Percentiles rank a stretch among this genome's conserved stretches.
These are phyloP conservation scores for Pascua sp. DNA, from an alignment of 1,284 basidiomycete species.

Conservation along the genomic window DNA sequence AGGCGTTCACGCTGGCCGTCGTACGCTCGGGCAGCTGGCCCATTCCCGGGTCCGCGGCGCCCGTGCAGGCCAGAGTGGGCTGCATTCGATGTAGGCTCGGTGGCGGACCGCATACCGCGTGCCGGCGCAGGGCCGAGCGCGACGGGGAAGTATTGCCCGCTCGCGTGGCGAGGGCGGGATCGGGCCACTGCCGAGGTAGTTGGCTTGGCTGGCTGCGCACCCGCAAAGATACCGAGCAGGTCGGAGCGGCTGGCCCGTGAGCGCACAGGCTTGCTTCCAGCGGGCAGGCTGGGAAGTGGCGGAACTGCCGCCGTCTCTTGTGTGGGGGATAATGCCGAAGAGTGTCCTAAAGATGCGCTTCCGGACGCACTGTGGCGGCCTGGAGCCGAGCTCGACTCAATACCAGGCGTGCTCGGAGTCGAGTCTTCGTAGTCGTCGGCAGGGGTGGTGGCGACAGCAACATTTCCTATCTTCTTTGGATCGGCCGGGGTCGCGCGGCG, in stretches of 20 bases:
- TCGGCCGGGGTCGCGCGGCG: conserved; percentile 64
- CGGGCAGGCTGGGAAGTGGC: no score
- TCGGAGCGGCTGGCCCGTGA: conserved; percentile 38
- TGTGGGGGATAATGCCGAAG: no score
- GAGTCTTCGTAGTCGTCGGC: conserved; percentile 1
- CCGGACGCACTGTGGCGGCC: neutral
- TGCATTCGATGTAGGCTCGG: conserved; percentile 2
- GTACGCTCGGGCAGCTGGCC: no score
- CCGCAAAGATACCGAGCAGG: conserved; percentile 72
- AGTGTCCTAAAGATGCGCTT: neutral
- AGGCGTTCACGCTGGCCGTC: conserved; percentile 38
- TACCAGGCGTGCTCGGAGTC: neutral
- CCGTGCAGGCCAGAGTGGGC: no score
- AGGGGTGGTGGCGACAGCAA: neutral
- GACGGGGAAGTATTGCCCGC: conserved; percentile 29
- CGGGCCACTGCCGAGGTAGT: conserved; percentile 16
- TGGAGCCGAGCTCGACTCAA: neutral
- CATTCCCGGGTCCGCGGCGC: no score
- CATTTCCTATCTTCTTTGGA: conserved; percentile 3
- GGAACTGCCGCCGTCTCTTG: conserved; percentile 4
- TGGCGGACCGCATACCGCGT: conserved; percentile 11
- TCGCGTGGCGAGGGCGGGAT: conserved; percentile 45
- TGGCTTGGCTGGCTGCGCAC: conserved; percentile 54
- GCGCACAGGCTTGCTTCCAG: conserved; percentile 1
- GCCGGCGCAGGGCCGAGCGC: conserved; percentile 33